These are phyloP conservation scores for Hansfordia pulvinata DNA, from an alignment of 2,329 filamentous ascomycete genomes.

Conservation along the genomic window DNA sequence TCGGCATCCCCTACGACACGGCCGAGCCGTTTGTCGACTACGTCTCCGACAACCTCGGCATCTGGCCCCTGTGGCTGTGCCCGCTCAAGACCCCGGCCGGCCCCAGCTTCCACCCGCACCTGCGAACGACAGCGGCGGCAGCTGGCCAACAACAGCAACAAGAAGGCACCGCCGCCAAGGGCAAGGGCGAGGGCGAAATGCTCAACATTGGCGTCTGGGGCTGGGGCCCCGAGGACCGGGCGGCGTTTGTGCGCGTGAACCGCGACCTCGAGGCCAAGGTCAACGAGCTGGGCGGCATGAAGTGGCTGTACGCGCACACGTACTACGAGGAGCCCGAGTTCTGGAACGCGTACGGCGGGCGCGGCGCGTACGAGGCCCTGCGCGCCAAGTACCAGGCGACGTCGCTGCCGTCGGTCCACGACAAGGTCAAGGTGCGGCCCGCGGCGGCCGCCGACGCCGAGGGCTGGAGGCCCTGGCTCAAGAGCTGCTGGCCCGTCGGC, in stretches of 20 bases:
- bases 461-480: slow-evolving; percentile 28
- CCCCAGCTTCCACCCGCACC: slow-evolving; percentile 43
- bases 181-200: slow-evolving; percentile 19
- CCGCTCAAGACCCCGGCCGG: slow-evolving; percentile 33
- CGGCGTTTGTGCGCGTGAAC: slow-evolving; percentile 56
- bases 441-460: slow-evolving; percentile 25
- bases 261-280: slow-evolving; percentile 58
- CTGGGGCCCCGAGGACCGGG: slow-evolving; percentile 44
- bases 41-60: slow-evolving; percentile 32
- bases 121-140: slow-evolving; percentile 14
- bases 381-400: slow-evolving; percentile 48
- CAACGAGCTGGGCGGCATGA: slow-evolving; percentile 57
- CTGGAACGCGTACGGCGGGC: slow-evolving; percentile 48
- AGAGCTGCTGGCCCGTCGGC: slow-evolving; percentile 38
- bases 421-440: slow-evolving; percentile 51
- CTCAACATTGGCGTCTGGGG: slow-evolving; percentile 69
- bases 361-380: slow-evolving; percentile 46
- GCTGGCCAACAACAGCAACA: slow-evolving; percentile 1
- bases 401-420: slow-evolving; percentile 52
- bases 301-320: slow-evolving; percentile 79
- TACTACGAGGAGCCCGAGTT: slow-evolving; percentile 68
- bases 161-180: slow-evolving; percentile 7
- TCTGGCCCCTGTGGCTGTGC: slow-evolving; percentile 49
- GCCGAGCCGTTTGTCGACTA: slow-evolving; percentile 41
- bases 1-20: slow-evolving; percentile 40